phyloP scores from a whole-genome alignment of 176 grass and related monocot genomes.

The Juncus inflexus region DNA sequence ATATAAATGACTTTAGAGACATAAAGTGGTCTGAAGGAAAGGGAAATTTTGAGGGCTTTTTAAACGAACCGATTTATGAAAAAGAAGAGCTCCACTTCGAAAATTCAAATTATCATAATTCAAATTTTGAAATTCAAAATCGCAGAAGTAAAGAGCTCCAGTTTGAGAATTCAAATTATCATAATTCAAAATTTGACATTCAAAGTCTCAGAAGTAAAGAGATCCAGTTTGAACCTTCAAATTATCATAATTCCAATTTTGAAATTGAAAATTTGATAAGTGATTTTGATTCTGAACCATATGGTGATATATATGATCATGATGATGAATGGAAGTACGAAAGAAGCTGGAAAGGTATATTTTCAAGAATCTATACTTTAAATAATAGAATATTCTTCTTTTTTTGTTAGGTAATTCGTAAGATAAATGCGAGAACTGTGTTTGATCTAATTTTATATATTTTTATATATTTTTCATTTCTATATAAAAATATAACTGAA shows the following conservation, averaged over 20 bases:
- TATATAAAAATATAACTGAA: background rate
- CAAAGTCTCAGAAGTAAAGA: conserved; percentile 1
- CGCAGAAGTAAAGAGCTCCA: conserved; percentile 1
- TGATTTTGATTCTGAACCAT: conserved; percentile 7
- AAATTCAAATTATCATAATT: conserved; percentile 18
- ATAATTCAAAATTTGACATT: background rate
- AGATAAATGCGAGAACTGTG: background rate
- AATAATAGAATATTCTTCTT: background rate
- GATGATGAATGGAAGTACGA: background rate
- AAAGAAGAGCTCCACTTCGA: conserved; percentile 13
- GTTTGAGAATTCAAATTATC: conserved; percentile 6
- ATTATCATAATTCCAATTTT: conserved; percentile 10
- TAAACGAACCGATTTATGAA: background rate
- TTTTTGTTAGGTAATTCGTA: conserved; percentile 6
- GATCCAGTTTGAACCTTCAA: conserved; percentile 7
- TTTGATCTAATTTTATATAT: conserved; percentile 5
- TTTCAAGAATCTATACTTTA: background rate
- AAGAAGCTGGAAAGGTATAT: conserved; percentile 15
- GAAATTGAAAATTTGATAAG: background rate
- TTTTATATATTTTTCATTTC: conserved; percentile 12
- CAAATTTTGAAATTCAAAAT: background rate
- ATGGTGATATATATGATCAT: background rate
- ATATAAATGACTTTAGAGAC: conserved; percentile 1
- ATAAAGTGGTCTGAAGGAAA: conserved; percentile 5
- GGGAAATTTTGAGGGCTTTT: background rate